Evolutionary conservation across 108 stramenopile species (phyloP).

Genomic region (Cafeteria roenbergensis): DNA sequence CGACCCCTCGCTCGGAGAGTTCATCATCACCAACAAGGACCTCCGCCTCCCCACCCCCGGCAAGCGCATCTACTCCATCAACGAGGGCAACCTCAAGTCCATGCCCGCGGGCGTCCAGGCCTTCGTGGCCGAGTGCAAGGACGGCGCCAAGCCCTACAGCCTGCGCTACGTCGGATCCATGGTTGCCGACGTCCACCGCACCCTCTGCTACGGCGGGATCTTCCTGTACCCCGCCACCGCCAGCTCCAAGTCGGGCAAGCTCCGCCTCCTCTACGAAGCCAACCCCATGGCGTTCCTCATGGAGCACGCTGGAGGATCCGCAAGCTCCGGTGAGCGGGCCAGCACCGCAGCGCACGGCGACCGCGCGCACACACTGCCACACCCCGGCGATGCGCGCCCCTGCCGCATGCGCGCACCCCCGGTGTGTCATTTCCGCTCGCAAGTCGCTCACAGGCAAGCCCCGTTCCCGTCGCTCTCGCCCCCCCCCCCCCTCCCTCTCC

Average conservation of each 20-base stretch:
- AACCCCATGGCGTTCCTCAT: slow-evolving; percentile 98
- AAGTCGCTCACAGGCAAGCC: too few species aligned
- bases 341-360: too few species aligned
- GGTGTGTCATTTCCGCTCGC: too few species aligned
- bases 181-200: slow-evolving; percentile 98
- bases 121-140: slow-evolving; percentile 73
- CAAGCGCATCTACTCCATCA: slow-evolving; percentile 87
- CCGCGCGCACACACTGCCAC: too few species aligned
- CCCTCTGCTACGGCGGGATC: slow-evolving; percentile 93
- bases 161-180: slow-evolving; percentile 95
- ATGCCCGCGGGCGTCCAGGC: slow-evolving; percentile 87
- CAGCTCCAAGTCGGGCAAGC: slow-evolving; percentile 77
- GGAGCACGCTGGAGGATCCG: slow-evolving; percentile 88
- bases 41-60: slow-evolving; percentile 73
- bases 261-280: slow-evolving; percentile 93
- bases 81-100: slow-evolving; percentile 82
- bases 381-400: too few species aligned
- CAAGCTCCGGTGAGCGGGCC: slow-evolving; percentile 91
- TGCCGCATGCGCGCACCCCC: too few species aligned
- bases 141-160: slow-evolving; percentile 57
- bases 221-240: slow-evolving; percentile 93
- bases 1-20: slow-evolving; percentile 93
- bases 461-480: too few species aligned
- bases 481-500: too few species aligned
- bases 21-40: slow-evolving; percentile 76